Percentiles rank a stretch among this genome's conserved stretches.
phyloP scores from a whole-genome alignment of 2,329 filamentous ascomycete species.

The Grosmannia penicillata region DNA sequence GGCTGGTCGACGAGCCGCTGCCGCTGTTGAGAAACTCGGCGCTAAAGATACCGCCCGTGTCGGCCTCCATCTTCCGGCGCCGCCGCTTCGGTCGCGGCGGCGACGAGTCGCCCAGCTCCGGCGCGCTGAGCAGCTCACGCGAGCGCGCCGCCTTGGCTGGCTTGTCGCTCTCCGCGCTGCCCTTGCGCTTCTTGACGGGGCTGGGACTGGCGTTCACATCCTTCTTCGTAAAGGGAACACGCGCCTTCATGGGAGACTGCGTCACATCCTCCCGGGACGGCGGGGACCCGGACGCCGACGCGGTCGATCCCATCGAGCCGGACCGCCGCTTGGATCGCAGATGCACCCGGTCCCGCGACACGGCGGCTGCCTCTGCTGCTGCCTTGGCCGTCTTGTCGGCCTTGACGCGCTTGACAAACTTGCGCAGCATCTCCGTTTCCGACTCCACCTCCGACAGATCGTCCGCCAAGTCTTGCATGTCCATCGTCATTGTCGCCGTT shows the following conservation, averaged over 20 bases:
- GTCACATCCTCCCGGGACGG: slow-evolving; percentile 4
- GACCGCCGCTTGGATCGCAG: slow-evolving; percentile 14
- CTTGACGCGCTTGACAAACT: slow-evolving; percentile 19
- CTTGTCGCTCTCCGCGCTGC: not conserved
- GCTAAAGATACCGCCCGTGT: slow-evolving; percentile 14
- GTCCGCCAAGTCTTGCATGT: slow-evolving; percentile 2
- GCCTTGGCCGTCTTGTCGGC: slow-evolving; percentile 20
- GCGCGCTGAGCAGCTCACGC: slow-evolving; percentile 12
- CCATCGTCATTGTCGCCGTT: slow-evolving; percentile 9
- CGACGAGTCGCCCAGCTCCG: slow-evolving; percentile 13
- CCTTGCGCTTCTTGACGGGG: slow-evolving; percentile 23
- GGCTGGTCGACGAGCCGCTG: not conserved
- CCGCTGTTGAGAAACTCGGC: slow-evolving; percentile 10
- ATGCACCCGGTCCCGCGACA: not conserved
- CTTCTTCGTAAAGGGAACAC: slow-evolving; percentile 19
- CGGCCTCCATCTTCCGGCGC: slow-evolving; percentile 15
- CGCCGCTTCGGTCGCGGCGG: slow-evolving; percentile 16
- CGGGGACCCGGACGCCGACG: slow-evolving; percentile 17
- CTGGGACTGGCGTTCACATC: slow-evolving; percentile 23
- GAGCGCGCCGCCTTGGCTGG: not conserved
- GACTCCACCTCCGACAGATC: slow-evolving; percentile 16
- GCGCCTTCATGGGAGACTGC: slow-evolving; percentile 4
- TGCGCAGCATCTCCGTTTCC: slow-evolving; percentile 19
- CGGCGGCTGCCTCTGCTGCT: slow-evolving; percentile 12
- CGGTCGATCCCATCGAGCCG: slow-evolving; percentile 13